Percentiles rank a stretch among this genome's conserved stretches.
Evolutionary conservation across 2,329 filamentous ascomycete genomes (phyloP).

Genomic region (Cordyceps javanica): DNA sequence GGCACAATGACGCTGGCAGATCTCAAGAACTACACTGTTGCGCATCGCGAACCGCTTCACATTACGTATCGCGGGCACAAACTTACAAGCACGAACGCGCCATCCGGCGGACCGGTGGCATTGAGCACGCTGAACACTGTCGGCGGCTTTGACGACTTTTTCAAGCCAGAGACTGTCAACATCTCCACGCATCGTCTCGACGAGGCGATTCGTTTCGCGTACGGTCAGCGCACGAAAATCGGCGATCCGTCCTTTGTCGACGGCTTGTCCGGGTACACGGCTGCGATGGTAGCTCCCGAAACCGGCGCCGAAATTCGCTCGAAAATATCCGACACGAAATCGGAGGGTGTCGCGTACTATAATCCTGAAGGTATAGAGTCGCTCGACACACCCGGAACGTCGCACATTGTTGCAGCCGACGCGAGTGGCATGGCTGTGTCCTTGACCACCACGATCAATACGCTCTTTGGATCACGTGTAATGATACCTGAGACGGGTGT

Average conservation of each 20-base stretch:
- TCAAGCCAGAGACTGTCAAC: slow-evolving; percentile 43
- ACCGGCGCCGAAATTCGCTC: slow-evolving; percentile 47
- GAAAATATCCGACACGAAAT: slow-evolving; percentile 36
- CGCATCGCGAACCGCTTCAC: slow-evolving; percentile 52
- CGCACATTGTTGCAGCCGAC: slow-evolving; percentile 63
- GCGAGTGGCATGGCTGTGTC: slow-evolving; percentile 65
- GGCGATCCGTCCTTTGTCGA: slow-evolving; percentile 70
- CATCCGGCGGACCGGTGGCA: slow-evolving; percentile 66
- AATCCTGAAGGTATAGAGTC: slow-evolving; percentile 41
- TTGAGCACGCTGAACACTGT: slow-evolving; percentile 70
- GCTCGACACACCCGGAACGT: slow-evolving; percentile 59
- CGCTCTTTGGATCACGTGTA: slow-evolving; percentile 69
- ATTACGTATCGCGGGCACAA: slow-evolving; percentile 66
- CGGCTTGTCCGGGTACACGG: slow-evolving; percentile 54
- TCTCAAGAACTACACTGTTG: slow-evolving; percentile 64
- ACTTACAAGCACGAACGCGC: slow-evolving; percentile 61
- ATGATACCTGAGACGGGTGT: slow-evolving; percentile 78
- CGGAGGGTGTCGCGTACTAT: slow-evolving; percentile 36
- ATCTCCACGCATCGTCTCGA: slow-evolving; percentile 73
- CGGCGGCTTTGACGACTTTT: slow-evolving; percentile 62
- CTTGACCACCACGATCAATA: slow-evolving; percentile 75
- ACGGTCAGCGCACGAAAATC: slow-evolving; percentile 65
- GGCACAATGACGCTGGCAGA: slow-evolving; percentile 75
- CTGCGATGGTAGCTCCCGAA: slow-evolving; percentile 57
- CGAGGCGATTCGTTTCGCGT: slow-evolving; percentile 77